Evolutionary conservation across 148 eudicot genomes (phyloP).

Genomic region (Camellia sinensis): DNA sequence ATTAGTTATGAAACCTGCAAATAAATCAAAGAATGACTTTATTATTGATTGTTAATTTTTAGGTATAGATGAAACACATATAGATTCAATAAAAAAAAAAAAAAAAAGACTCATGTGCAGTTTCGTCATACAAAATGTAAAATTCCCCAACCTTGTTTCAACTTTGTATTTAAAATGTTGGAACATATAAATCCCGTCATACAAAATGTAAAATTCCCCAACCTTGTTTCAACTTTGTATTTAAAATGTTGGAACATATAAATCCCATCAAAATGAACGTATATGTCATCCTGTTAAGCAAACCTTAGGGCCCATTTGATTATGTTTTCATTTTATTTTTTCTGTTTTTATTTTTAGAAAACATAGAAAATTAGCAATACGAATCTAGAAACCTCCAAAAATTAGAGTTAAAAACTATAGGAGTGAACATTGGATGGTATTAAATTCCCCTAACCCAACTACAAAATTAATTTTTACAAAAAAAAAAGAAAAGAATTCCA

Average conservation of each 20-base stretch:
- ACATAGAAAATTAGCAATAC: background rate
- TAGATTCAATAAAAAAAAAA: background rate
- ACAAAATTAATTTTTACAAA: too few species aligned
- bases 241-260: too few species aligned
- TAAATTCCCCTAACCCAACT: too few species aligned
- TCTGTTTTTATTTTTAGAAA: background rate
- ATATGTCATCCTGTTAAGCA: too few species aligned
- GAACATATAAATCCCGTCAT: too few species aligned
- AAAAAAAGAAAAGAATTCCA: background rate
- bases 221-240: background rate
- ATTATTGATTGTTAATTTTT: background rate
- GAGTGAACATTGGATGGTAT: background rate
- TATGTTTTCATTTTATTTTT: background rate
- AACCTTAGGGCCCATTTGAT: too few species aligned
- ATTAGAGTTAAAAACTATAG: background rate
- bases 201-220: too few species aligned
- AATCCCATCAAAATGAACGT: too few species aligned
- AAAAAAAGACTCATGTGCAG: background rate
- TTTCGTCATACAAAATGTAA: too few species aligned
- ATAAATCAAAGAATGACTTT: background rate
- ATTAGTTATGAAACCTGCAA: constrained; percentile 23
- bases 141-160: too few species aligned
- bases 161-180: too few species aligned
- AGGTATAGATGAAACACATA: background rate
- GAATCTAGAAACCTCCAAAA: background rate